Evolutionary conservation across 352 stramenopile species (phyloP), one percentile per base, ranked within the genome.

Genomic region (Phytophthora crassamura): DNA sequence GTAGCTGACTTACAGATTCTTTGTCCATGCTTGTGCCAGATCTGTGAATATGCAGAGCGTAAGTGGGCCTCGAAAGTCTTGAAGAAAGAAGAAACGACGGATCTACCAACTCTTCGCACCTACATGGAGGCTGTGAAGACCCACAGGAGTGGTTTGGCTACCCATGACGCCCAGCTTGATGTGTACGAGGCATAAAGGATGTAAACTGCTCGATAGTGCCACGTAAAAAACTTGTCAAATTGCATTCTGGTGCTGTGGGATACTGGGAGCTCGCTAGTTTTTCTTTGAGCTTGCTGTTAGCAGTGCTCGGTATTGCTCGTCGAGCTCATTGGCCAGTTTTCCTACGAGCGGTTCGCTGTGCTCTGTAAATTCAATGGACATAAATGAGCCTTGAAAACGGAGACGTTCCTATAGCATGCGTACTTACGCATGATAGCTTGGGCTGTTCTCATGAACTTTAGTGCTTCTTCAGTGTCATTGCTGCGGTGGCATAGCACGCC

Each of bases 41-140:
- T 96, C 49, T 98, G 94, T 63, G 90, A 98, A 69, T 97, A 98
- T 55, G 90, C 93, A 5, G 94, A 98, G 63, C 76, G 93, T 32
- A 95, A 96, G 41, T 98, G 91, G 89, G 93, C 92, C 8, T 98
- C 91, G 15, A 95, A 93, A 54, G 75, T 96, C 11, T 58, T 97
- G 30, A 94, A 91, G 52, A 93, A 95, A 53, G 77, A 95, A 72
- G 82, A 90, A 34, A 90, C 71, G 0, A 82, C 78, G 12, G 84
- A 93, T 41, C 46, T 95, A 22, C 89, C 88, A 18, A 82, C 84
- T 20, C 40, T 95, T 40, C 59, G 70, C 53, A 72, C 83, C 7
- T 96, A 96, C 54, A 75, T 91, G 48, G 83, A 94, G 15, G 86
- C 88, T 16, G 77, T 89, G 6, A 94, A 94, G 58, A 73, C 80